Evolutionary conservation across 768 basidiomycete genomes (phyloP).

Genomic region (Leucosporidium scottii): DNA sequence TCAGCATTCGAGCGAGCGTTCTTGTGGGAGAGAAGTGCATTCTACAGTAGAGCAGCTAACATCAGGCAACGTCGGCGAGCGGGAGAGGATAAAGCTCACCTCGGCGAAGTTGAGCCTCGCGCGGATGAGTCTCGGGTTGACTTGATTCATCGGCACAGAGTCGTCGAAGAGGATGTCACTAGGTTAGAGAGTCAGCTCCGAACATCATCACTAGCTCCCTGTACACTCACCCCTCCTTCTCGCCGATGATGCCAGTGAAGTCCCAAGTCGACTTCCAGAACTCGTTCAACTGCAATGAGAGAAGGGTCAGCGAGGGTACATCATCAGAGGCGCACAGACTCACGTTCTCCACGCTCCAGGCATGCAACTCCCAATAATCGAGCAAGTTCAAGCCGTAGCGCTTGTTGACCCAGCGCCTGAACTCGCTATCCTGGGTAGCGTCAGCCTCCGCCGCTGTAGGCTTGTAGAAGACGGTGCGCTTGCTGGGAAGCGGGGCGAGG

Average conservation of each 20-base stretch:
- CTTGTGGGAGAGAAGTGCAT: slow-evolving; percentile 34
- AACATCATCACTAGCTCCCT: too few species aligned
- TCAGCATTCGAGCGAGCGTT: slow-evolving; percentile 27
- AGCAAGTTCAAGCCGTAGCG: slow-evolving; percentile 10
- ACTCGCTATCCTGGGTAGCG: slow-evolving; percentile 10
- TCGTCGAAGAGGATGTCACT: slow-evolving; percentile 23
- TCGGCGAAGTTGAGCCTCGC: slow-evolving; percentile 30
- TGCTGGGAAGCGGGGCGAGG: not conserved
- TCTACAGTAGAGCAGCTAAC: not conserved
- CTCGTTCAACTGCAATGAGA: slow-evolving; percentile 17
- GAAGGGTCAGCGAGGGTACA: too few species aligned
- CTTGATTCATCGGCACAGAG: slow-evolving; percentile 17
- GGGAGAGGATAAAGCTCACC: not conserved
- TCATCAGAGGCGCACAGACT: too few species aligned
- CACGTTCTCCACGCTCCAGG: slow-evolving; percentile 14
- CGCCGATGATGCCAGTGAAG: slow-evolving; percentile 29
- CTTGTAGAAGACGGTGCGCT: slow-evolving; percentile 21
- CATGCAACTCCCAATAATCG: slow-evolving; percentile 30
- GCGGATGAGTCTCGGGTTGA: slow-evolving; percentile 18
- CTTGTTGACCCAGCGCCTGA: slow-evolving; percentile 29
- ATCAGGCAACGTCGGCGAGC: not conserved
- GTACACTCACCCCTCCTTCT: slow-evolving; percentile 5
- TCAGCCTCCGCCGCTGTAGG: slow-evolving; percentile 13
- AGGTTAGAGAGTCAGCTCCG: too few species aligned
- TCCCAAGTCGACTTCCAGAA: slow-evolving; percentile 33